Percentiles rank a stretch among this genome's conserved stretches.
Conservation (phyloP, 441 rosid species). For the Aquilaria agallochum region DNA sequence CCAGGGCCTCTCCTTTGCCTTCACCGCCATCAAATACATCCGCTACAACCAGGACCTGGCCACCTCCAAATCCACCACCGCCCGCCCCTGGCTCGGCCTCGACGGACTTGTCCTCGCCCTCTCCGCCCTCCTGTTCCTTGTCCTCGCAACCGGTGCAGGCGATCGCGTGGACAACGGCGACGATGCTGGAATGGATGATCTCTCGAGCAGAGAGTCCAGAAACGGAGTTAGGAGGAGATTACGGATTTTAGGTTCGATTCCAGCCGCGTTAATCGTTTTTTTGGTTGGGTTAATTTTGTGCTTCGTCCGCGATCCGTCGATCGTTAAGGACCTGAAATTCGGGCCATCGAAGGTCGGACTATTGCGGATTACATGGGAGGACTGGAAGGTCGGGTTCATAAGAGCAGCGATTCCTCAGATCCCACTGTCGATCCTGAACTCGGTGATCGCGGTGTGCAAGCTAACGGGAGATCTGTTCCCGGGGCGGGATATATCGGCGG, state of each 20-base stretch:
- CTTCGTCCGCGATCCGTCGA: conserved; percentile 53
- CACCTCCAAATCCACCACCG: conserved; percentile 40
- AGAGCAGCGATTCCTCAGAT: conserved; percentile 76
- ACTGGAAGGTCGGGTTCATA: conserved; percentile 70
- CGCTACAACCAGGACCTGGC: conserved; percentile 48
- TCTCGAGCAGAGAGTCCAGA: neutral
- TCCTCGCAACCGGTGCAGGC: conserved; percentile 61
- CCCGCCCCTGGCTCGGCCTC: conserved; percentile 65
- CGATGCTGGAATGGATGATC: neutral
- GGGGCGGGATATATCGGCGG: conserved; percentile 54
- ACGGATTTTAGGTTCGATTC: conserved; percentile 46
- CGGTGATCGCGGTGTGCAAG: conserved; percentile 76
- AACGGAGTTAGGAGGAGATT: conserved; percentile 22
- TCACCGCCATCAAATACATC: conserved; percentile 63
- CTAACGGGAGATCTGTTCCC: conserved; percentile 69
- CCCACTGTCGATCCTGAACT: conserved; percentile 61
- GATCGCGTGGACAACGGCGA: conserved; percentile 10
- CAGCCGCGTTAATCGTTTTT: conserved; percentile 62
- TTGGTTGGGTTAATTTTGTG: conserved; percentile 45
- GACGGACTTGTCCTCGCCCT: conserved; percentile 61
- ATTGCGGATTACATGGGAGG: conserved; percentile 59
- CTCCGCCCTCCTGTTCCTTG: conserved; percentile 41
- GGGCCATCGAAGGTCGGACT: conserved; percentile 60
- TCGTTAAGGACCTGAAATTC: conserved; percentile 38
- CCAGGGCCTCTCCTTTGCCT: conserved; percentile 20